These are phyloP conservation scores for Filobasidium floriforme DNA, from an alignment of 768 basidiomycete genomes.

Conservation along the genomic window DNA sequence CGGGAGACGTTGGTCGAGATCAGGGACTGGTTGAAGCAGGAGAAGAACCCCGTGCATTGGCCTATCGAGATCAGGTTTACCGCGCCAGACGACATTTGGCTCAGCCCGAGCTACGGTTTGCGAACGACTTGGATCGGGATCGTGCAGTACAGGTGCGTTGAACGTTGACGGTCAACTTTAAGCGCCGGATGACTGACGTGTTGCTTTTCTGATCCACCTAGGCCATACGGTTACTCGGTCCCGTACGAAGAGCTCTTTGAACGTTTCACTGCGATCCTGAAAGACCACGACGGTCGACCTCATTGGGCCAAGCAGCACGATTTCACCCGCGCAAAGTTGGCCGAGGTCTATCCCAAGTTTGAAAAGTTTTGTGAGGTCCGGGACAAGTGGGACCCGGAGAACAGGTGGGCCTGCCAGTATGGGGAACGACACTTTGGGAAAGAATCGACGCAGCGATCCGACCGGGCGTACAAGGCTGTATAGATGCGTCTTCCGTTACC, in stretches of 20 bases:
- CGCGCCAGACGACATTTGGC: conserved; percentile 81
- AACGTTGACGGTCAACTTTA: neutral
- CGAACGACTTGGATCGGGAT: conserved; percentile 92
- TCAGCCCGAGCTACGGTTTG: conserved; percentile 75
- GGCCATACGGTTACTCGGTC: conserved; percentile 75
- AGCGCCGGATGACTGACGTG: too few relatives aligned
- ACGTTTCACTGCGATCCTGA: conserved; percentile 65
- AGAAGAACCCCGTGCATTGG: conserved; percentile 70
- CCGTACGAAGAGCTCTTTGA: conserved; percentile 72
- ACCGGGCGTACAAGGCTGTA: neutral
- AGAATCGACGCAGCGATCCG: neutral
- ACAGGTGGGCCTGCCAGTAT: conserved; percentile 80
- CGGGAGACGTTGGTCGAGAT: conserved; percentile 64
- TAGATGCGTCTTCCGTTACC: neutral
- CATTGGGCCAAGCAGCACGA: conserved; percentile 95
- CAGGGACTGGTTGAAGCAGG: conserved; percentile 61
- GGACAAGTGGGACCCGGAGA: conserved; percentile 56
- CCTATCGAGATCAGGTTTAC: conserved; percentile 88
- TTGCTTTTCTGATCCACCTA: conserved; percentile 39
- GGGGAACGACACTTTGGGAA: conserved; percentile 60
- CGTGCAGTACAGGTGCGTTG: conserved; percentile 82
- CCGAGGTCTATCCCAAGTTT: conserved; percentile 69
- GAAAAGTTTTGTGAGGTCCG: conserved; percentile 66
- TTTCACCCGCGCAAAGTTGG: conserved; percentile 59
- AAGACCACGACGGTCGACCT: conserved; percentile 66